Conservation (phyloP, 176 grass and related monocot genomes). For the Aegilops speltoides region DNA sequence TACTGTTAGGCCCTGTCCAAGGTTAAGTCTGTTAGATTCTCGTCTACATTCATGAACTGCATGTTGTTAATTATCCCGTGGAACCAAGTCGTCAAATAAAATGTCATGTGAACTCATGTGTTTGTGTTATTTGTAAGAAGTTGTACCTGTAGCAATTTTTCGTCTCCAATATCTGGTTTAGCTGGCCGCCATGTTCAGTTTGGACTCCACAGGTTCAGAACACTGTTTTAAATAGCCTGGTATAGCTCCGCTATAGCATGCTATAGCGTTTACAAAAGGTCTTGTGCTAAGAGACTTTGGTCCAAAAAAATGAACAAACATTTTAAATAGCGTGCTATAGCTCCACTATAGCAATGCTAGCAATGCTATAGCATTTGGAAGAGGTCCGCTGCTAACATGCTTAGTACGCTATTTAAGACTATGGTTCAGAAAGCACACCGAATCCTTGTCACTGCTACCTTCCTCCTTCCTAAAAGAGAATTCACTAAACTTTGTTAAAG, state of each 20-base stretch:
- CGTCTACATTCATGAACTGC: constrained; percentile 31
- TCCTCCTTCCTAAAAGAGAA: constrained; percentile 15
- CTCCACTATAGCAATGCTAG: too few relatives aligned
- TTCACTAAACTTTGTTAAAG: constrained; percentile 10
- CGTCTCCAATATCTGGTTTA: not conserved
- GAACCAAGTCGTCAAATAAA: constrained; percentile 20
- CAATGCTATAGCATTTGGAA: too few relatives aligned
- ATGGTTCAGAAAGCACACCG: not conserved
- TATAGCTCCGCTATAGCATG: too few relatives aligned
- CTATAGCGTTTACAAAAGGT: too few relatives aligned
- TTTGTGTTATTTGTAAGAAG: constrained; percentile 17
- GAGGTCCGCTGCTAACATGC: too few relatives aligned
- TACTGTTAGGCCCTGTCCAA: constrained; percentile 32
- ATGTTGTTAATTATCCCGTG: constrained; percentile 16
- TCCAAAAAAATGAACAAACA: too few relatives aligned
- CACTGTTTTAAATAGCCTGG: too few relatives aligned
- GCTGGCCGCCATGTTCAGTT: too few relatives aligned
- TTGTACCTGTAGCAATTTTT: not conserved
- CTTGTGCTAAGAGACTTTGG: too few relatives aligned
- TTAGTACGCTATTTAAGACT: too few relatives aligned
- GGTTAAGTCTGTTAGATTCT: constrained; percentile 24
- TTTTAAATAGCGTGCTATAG: too few relatives aligned
- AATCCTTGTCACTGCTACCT: not conserved
- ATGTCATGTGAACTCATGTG: constrained; percentile 20
- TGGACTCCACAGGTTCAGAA: too few relatives aligned